Conservation (phyloP, 140 eudicot genomes). For the Cichorium intybus region DNA sequence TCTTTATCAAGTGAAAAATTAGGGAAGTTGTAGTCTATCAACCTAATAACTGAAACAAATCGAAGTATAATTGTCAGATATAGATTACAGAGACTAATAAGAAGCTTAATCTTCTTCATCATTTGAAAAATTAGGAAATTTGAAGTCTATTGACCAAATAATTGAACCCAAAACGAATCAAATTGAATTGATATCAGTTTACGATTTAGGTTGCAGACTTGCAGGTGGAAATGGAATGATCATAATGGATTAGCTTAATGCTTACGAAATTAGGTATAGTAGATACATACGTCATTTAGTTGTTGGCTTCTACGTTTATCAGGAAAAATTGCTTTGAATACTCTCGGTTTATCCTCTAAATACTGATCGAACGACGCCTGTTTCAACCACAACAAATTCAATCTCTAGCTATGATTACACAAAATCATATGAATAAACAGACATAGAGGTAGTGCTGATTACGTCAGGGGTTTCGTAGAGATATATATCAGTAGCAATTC, state of each 20-base stretch:
- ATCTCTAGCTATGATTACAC: background rate
- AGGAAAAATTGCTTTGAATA: slow-evolving; percentile 75
- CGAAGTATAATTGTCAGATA: too few species aligned
- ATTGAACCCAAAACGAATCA: background rate
- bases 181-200: background rate
- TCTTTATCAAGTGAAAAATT: too few species aligned
- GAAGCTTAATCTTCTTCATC: too few species aligned
- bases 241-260: background rate
- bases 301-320: slow-evolving; percentile 75
- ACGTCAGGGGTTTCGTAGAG: slow-evolving; percentile 70
- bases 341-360: slow-evolving; percentile 76
- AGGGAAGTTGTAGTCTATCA: too few species aligned
- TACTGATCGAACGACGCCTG: slow-evolving; percentile 88
- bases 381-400: slow-evolving; percentile 5
- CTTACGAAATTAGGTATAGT: background rate
- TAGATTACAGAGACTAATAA: too few species aligned
- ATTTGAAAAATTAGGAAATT: background rate
- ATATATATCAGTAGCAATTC: slow-evolving; percentile 68
- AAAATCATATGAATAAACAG: background rate
- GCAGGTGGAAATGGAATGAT: background rate
- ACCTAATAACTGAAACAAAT: too few species aligned
- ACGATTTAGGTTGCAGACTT: too few species aligned
- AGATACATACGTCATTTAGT: slow-evolving; percentile 49
- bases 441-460: slow-evolving; percentile 13
- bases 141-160: background rate